phyloP scores from a whole-genome alignment of 73 alveolate species.

The Blepharisma japonicum region DNA sequence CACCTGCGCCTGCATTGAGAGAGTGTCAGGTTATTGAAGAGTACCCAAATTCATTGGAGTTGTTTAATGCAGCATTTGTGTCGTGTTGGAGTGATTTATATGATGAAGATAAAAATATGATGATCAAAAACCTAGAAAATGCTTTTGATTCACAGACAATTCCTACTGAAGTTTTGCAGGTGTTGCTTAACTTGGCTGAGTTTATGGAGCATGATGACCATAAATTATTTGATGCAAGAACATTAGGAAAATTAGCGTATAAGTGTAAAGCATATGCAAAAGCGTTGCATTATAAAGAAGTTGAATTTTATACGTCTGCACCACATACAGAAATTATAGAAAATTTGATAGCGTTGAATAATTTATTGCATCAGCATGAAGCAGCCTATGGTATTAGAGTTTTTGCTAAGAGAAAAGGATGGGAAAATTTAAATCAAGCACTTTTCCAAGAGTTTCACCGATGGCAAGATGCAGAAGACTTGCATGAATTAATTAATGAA shows the following conservation, averaged over 20 bases:
- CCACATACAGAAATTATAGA: slow-evolving; percentile 54
- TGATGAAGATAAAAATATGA: slow-evolving; percentile 64
- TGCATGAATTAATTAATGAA: slow-evolving; percentile 66
- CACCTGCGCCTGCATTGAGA: slow-evolving; percentile 83
- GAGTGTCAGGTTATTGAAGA: slow-evolving; percentile 83
- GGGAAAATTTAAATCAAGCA: slow-evolving; percentile 20
- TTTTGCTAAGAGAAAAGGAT: slow-evolving; percentile 58
- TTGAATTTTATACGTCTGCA: slow-evolving; percentile 84
- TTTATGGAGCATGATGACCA: slow-evolving; percentile 95
- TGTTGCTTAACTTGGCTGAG: slow-evolving; percentile 92
- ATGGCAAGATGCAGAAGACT: slow-evolving; percentile 52
- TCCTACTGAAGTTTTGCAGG: slow-evolving; percentile 80
- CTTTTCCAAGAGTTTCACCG: slow-evolving; percentile 13
- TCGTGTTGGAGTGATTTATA: slow-evolving; percentile 82
- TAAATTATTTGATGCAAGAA: slow-evolving; percentile 77
- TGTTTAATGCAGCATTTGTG: slow-evolving; percentile 86
- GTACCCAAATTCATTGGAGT: slow-evolving; percentile 84
- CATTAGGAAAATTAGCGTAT: slow-evolving; percentile 93
- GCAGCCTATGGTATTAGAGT: slow-evolving; percentile 95
- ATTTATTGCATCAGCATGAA: slow-evolving; percentile 88
- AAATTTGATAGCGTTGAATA: slow-evolving; percentile 77
- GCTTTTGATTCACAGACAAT: slow-evolving; percentile 65
- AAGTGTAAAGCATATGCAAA: slow-evolving; percentile 97
- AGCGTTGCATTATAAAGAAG: slow-evolving; percentile 94
- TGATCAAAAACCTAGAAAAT: slow-evolving; percentile 57